phyloP scores from a whole-genome alignment of 768 basidiomycete genomes.

The Suillus tomentosus region DNA sequence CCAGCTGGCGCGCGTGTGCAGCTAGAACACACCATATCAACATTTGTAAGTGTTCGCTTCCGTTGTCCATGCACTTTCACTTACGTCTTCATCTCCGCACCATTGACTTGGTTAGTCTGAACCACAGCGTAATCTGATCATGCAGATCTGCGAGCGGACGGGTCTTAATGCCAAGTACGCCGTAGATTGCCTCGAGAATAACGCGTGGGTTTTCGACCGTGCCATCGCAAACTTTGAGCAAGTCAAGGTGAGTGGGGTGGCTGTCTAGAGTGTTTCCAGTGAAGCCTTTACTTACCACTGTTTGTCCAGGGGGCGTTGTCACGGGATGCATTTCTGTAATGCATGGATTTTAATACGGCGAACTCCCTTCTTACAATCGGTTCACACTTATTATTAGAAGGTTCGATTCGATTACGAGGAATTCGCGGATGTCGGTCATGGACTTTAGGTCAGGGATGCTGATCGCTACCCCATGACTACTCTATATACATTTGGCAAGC shows the following conservation, averaged over 20 bases:
- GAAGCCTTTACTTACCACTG: slow-evolving; percentile 26
- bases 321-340: slow-evolving; percentile 56
- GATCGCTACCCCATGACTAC: neutral
- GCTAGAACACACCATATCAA: slow-evolving; percentile 52
- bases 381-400: slow-evolving; percentile 22
- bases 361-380: neutral
- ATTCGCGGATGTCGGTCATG: slow-evolving; percentile 2
- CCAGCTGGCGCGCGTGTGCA: slow-evolving; percentile 37
- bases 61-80: slow-evolving; percentile 17
- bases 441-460: slow-evolving; percentile 2
- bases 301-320: slow-evolving; percentile 46
- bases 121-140: slow-evolving; percentile 66
- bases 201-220: slow-evolving; percentile 79
- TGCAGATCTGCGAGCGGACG: slow-evolving; percentile 73
- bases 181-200: slow-evolving; percentile 82
- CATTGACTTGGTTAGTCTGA: slow-evolving; percentile 51
- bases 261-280: neutral
- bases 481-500: slow-evolving; percentile 21
- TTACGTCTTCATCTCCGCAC: slow-evolving; percentile 18
- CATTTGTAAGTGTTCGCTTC: slow-evolving; percentile 52
- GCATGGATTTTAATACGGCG: slow-evolving; percentile 4
- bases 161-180: slow-evolving; percentile 79
- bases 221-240: slow-evolving; percentile 87
- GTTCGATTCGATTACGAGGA: slow-evolving; percentile 8
- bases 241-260: slow-evolving; percentile 67